A percentile compares a stretch with the other conserved stretches of the same genome.
These are phyloP conservation scores for Ascochyta pisi DNA, from an alignment of 2,329 filamentous ascomycete species.

Conservation along the genomic window DNA sequence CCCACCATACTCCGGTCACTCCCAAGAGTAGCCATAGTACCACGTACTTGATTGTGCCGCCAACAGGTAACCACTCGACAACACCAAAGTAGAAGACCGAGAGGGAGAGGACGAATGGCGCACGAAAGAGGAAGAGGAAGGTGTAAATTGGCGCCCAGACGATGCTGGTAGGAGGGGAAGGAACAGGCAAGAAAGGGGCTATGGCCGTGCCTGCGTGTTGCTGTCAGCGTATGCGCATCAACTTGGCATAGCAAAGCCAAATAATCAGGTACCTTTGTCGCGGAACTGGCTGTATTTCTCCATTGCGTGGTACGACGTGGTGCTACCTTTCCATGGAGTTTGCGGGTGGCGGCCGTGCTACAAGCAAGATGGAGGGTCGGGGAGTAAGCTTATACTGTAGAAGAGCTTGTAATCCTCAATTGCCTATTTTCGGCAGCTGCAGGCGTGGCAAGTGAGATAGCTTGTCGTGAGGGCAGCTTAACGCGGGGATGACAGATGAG, in stretches of 20 bases:
- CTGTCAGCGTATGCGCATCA: constrained; percentile 21
- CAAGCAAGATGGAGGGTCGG: background rate
- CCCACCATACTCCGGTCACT: constrained; percentile 95
- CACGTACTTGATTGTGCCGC: constrained; percentile 75
- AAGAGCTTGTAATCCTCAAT: constrained; percentile 11
- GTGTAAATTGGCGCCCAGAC: constrained; percentile 70
- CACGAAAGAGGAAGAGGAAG: constrained; percentile 79
- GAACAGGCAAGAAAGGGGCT: constrained; percentile 89
- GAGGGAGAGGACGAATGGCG: constrained; percentile 77
- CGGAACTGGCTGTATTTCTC: constrained; percentile 95
- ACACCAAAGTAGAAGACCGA: constrained; percentile 76
- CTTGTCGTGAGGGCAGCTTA: constrained; percentile 22
- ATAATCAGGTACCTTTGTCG: constrained; percentile 71
- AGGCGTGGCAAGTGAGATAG: constrained; percentile 15
- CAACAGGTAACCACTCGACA: constrained; percentile 81
- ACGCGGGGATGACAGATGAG: constrained; percentile 22
- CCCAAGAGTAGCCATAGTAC: constrained; percentile 86
- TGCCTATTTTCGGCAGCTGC: constrained; percentile 18
- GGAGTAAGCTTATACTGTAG: constrained; percentile 8
- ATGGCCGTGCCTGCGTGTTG: constrained; percentile 80
- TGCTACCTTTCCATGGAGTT: constrained; percentile 31
- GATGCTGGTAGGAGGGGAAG: constrained; percentile 66
- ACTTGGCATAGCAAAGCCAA: background rate
- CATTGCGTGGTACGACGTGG: constrained; percentile 60
- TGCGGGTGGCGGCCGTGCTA: background rate